Evolutionary conservation across 441 rosid genomes (phyloP).

Genomic region (Hura crepitans): DNA sequence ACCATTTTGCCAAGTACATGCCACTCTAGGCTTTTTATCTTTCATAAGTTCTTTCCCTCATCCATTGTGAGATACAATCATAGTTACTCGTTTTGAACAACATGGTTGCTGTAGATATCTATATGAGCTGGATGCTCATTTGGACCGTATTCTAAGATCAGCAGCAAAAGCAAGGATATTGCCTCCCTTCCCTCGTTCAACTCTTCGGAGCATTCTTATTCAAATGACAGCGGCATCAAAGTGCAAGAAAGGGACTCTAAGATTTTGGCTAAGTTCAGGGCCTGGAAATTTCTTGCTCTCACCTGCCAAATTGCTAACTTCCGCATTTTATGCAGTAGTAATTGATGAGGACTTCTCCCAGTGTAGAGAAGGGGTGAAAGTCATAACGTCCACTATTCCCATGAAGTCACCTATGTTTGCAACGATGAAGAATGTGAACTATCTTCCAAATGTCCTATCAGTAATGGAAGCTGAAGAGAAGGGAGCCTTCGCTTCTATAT

Average conservation of each 20-base stretch:
- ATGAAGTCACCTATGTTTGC: conserved; percentile 54
- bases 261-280: conserved; percentile 63
- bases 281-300: conserved; percentile 68
- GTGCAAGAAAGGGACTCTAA: conserved; percentile 56
- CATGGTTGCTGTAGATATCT: conserved; percentile 36
- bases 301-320: conserved; percentile 43
- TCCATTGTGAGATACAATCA: not conserved
- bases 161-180: conserved; percentile 51
- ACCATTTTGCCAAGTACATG: not conserved
- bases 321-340: conserved; percentile 66
- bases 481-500: conserved; percentile 55
- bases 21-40: not conserved
- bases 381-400: conserved; percentile 51
- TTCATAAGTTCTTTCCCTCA: not conserved
- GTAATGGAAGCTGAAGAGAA: conserved; percentile 64
- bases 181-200: conserved; percentile 57
- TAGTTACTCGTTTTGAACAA: not conserved
- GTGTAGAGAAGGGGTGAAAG: conserved; percentile 51
- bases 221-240: conserved; percentile 49
- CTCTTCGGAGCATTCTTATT: conserved; percentile 55
- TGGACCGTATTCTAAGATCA: conserved; percentile 59
- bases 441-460: conserved; percentile 58
- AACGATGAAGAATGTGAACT: conserved; percentile 57
- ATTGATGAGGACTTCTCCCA: conserved; percentile 50
- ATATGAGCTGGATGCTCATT: conserved; percentile 60